Conservation (phyloP, 129 eudicot genomes). For the Kitagawia praeruptora region DNA sequence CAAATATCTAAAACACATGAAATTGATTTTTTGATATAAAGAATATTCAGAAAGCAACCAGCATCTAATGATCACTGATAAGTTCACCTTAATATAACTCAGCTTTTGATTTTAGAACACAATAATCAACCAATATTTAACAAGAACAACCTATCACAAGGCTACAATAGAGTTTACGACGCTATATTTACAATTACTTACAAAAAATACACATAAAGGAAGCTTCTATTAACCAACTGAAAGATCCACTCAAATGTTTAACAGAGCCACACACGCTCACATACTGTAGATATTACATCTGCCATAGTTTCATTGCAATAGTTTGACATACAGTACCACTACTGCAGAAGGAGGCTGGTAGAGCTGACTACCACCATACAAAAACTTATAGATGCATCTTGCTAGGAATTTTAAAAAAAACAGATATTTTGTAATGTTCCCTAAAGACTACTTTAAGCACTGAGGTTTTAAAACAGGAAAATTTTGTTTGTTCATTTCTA, state of each 20-base stretch:
- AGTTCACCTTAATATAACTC: neutral
- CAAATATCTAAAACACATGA: conserved; percentile 51
- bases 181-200: neutral
- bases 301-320: too few relatives aligned
- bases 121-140: neutral
- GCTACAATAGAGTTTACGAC: neutral
- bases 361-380: neutral
- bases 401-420: too few relatives aligned
- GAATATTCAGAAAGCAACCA: neutral
- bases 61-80: neutral
- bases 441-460: too few relatives aligned
- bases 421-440: neutral
- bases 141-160: neutral
- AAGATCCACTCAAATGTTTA: neutral
- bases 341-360: neutral
- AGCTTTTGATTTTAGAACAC: neutral
- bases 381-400: neutral
- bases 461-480: too few relatives aligned
- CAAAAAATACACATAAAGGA: neutral
- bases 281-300: too few relatives aligned
- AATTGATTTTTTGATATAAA: neutral
- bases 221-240: neutral
- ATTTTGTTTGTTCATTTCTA: too few relatives aligned
- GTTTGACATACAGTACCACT: neutral
- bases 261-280: neutral